These are phyloP conservation scores for Microcyclospora pomicola DNA, from an alignment of 2,329 filamentous ascomycete genomes.

Conservation along the genomic window DNA sequence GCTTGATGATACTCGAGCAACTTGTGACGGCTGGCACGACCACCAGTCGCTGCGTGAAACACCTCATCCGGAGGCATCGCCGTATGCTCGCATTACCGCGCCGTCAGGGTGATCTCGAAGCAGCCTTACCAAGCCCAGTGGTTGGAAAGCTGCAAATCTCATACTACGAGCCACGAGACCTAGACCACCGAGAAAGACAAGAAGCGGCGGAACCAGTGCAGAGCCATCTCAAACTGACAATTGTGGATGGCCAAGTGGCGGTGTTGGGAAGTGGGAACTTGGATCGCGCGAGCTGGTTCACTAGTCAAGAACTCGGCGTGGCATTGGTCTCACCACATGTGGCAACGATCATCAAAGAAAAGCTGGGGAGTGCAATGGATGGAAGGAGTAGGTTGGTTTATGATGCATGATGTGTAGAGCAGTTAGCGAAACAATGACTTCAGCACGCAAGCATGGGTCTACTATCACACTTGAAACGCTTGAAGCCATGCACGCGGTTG, in stretches of 20 bases:
- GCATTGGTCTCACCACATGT: conserved; percentile 31
- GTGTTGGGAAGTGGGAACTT: conserved; percentile 71
- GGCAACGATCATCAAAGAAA: not conserved
- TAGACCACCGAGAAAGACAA: conserved; percentile 9
- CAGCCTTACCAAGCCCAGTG: conserved; percentile 22
- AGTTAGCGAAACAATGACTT: no score
- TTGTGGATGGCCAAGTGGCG: conserved; percentile 54
- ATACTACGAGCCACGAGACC: conserved; percentile 38
- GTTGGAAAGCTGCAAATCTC: conserved; percentile 42
- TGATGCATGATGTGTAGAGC: not conserved
- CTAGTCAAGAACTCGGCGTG: conserved; percentile 69
- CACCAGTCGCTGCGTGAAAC: conserved; percentile 49
- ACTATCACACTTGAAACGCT: no score
- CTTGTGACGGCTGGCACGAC: conserved; percentile 66
- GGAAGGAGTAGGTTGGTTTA: conserved; percentile 1
- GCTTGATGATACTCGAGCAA: conserved; percentile 51
- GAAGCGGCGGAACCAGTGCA: conserved; percentile 44
- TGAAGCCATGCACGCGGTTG: no score
- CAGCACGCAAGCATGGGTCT: no score
- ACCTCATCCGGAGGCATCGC: conserved; percentile 44
- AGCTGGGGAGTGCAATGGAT: conserved; percentile 1
- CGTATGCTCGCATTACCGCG: conserved; percentile 3
- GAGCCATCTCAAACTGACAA: conserved; percentile 63
- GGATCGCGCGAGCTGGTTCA: conserved; percentile 76
- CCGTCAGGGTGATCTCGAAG: conserved; percentile 27